Evolutionary conservation across 805 yeast species (phyloP), one percentile per base, ranked within the genome.

Genomic region (Candida montana): DNA sequence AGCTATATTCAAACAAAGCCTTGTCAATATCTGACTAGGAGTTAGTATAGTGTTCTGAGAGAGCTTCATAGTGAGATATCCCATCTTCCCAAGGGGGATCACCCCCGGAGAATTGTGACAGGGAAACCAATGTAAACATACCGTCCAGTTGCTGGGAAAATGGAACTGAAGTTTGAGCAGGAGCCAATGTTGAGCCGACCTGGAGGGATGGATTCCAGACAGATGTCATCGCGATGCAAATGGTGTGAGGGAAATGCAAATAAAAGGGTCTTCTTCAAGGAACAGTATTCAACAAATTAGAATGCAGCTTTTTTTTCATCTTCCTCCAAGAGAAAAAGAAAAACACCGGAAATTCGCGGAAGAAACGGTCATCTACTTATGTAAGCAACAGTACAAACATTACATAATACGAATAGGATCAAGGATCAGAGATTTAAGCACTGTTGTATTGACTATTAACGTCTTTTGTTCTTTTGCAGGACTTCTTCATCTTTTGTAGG

Each of bases 401-500:
- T n/a, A n/a, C n/a, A n/a, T n/a, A n/a, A n/a, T n/a, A n/a, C n/a
- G n/a, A n/a, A n/a, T n/a, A n/a, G n/a, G n/a, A n/a, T n/a, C n/a
- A n/a, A n/a, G n/a, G n/a, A n/a, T n/a, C n/a, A n/a, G n/a, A n/a
- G n/a, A n/a, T n/a, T n/a, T n/a, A n/a, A n/a, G n/a, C n/a, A n/a
- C n/a, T n/a, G n/a, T n/a, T n/a, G n/a, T n/a, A n/a, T n/a, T n/a
- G n/a, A n/a, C n/a, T n/a, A n/a, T n/a, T 31, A 52, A 34, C 57
- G 57, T 51, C 64, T 63, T 47, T 65, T 68, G 39, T 58, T 62
- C 51, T 65, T 68, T 48, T 64, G 72, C 51, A 84, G 84, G 35
- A 85, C 84, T 62, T 93, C 99, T 39, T 79, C 90, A 37, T 89
- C 97, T 50, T 79, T 80, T 31, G 84, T 77, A 12, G 90, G 81